Percentiles rank a stretch among this genome's conserved stretches.
Conservation (phyloP, 257 asterid genomes). For the Solanum pennellii region DNA sequence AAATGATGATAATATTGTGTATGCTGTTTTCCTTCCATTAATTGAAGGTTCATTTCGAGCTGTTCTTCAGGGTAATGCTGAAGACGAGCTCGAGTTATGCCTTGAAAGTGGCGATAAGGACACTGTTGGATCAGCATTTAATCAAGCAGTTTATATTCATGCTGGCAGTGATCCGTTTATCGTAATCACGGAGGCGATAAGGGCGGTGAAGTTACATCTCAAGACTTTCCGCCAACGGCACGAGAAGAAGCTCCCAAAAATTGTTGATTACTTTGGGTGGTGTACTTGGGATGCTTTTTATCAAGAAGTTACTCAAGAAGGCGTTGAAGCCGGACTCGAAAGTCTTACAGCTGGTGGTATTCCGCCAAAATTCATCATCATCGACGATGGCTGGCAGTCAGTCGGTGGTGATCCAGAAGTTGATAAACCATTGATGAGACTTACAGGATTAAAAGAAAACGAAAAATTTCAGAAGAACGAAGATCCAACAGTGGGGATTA, state of each 20-base stretch:
- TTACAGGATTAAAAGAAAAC: constrained; percentile 73
- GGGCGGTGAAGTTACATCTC: constrained; percentile 45
- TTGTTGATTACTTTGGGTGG: constrained; percentile 77
- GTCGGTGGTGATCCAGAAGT: constrained; percentile 33
- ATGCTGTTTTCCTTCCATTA: constrained; percentile 59
- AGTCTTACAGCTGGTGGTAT: constrained; percentile 55
- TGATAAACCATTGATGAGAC: constrained; percentile 32
- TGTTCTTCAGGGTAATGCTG: constrained; percentile 61
- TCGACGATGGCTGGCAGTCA: constrained; percentile 85
- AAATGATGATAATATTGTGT: constrained; percentile 28
- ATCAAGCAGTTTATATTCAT: constrained; percentile 47
- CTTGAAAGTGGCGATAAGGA: constrained; percentile 61
- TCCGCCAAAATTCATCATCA: constrained; percentile 69
- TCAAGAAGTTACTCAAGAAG: constrained; percentile 75
- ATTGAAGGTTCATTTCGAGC: constrained; percentile 67
- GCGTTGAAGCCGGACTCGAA: constrained; percentile 66
- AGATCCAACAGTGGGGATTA: constrained; percentile 42
- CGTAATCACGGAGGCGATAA: constrained; percentile 50
- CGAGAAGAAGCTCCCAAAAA: constrained; percentile 67
- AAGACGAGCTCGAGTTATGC: constrained; percentile 56
- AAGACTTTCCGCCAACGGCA: constrained; percentile 45
- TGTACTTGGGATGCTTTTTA: constrained; percentile 93
- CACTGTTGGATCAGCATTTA: constrained; percentile 30
- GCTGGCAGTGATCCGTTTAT: constrained; percentile 59
- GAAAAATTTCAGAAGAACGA: constrained; percentile 46